These are phyloP conservation scores for Kodamaea hsintzibuensis DNA, from an alignment of 805 yeast species.

Conservation along the genomic window DNA sequence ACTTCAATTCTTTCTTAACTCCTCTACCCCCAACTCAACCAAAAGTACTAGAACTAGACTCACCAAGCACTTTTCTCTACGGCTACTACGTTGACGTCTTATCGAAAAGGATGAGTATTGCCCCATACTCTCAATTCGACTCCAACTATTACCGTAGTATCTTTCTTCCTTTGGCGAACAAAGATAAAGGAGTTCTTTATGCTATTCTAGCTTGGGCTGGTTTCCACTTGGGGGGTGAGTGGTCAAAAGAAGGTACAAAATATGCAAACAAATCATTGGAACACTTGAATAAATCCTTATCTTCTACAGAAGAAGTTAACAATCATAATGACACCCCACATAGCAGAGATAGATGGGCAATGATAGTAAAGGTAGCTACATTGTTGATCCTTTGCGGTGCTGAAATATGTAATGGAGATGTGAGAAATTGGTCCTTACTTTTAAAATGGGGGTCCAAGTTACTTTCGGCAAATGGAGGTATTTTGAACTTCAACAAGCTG, in stretches of 20 bases:
- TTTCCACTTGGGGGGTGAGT: constrained; percentile 47
- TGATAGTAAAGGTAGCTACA: constrained; percentile 57
- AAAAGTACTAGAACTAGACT: constrained; percentile 19
- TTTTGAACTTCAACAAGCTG: constrained; percentile 50
- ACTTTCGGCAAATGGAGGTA: constrained; percentile 62
- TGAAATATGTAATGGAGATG: constrained; percentile 82
- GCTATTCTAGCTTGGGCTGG: constrained; percentile 59
- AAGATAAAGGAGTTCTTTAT: constrained; percentile 50
- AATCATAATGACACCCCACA: background rate
- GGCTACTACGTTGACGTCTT: constrained; percentile 51
- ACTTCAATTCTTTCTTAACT: background rate
- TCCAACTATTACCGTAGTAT: constrained; percentile 54
- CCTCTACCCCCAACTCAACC: constrained; percentile 5
- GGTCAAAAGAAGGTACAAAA: constrained; percentile 49
- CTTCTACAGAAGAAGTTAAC: constrained; percentile 21
- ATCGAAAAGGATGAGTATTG: constrained; percentile 45
- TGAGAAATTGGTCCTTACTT: constrained; percentile 69
- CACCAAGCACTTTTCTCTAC: constrained; percentile 35
- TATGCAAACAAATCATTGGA: constrained; percentile 50
- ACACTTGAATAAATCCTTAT: constrained; percentile 31
- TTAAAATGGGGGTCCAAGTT: constrained; percentile 66
- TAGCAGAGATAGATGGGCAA: constrained; percentile 30
- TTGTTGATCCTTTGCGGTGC: constrained; percentile 73
- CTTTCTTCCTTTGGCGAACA: constrained; percentile 56
- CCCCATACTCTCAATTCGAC: constrained; percentile 43